Evolutionary conservation across 257 asterid genomes (phyloP), one percentile per base, ranked within the genome.

Genomic region (Forsythia viridissima): DNA sequence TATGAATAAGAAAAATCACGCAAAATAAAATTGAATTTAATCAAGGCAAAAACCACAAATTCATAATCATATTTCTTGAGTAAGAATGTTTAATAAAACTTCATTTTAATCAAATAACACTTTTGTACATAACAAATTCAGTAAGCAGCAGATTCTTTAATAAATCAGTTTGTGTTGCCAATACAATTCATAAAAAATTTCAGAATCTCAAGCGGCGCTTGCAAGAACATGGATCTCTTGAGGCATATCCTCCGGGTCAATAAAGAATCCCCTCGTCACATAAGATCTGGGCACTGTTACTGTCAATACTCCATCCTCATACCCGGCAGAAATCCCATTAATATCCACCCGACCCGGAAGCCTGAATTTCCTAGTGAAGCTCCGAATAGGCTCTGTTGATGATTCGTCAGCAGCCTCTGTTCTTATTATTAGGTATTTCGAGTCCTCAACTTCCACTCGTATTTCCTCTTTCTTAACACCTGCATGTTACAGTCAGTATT

Each of bases 401-500:
- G 74, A 30, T 44, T 65, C 87, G 40, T 34, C 57, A 51, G 71
- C 84, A 4, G 83, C 87, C 75, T 85, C 89, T 0, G 92, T 89
- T 80, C 93, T 83, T 73, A 92, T 92, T 66, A 87, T 87, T 80
- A 92, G 81, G 85, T 92, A 92, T 65, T 70, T 87, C 0, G 90
- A 86, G 57, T 90, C 92, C 82, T 89, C 97, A 80, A 92, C 81
- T 74, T 92, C 97, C 75, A 92, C 90, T 80, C 84, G 89, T 82
- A 92, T 87, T 42, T 86, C 89, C 85, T 90, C 97, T 79, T 92
- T 92, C 83, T 85, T 86, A 75, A 86, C 89, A 57, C 97, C 95
- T 92, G n/a, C n/a, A n/a, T n/a, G 82, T 44, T 20, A 10, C 70
- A 34, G 80, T 74, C 6, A 48, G 34, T 30, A 30, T 30, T 30